phyloP scores from a whole-genome alignment of 2,329 filamentous ascomycete genomes.

The Neopestalotiopsis sp. region DNA sequence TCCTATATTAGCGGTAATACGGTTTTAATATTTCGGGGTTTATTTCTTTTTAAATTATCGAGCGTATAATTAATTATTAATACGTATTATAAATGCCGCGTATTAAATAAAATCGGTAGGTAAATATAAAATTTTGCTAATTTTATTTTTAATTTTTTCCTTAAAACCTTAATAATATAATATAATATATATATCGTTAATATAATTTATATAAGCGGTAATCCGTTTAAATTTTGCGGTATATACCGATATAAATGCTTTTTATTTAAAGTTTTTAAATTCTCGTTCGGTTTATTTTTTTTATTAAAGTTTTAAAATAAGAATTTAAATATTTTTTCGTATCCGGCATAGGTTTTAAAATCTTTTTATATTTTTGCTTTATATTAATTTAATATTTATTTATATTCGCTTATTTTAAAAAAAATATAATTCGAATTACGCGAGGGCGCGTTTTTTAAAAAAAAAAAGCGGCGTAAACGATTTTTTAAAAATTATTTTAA shows the following conservation, averaged over 20 bases:
- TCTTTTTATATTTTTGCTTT: neutral
- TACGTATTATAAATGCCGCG: no score
- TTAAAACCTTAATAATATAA: neutral
- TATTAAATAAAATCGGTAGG: no score
- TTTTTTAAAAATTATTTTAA: no score
- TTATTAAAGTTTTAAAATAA: neutral
- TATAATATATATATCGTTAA: neutral
- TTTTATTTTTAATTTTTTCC: neutral
- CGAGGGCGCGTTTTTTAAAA: no score
- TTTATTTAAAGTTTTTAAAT: slow-evolving; percentile 10
- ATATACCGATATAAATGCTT: neutral
- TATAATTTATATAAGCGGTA: neutral
- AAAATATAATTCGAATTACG: no score
- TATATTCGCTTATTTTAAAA: no score
- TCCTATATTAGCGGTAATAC: neutral
- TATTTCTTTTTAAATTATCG: neutral
- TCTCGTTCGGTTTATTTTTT: neutral
- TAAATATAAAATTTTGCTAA: no score
- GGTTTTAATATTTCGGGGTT: neutral
- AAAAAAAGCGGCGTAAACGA: no score
- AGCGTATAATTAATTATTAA: no score
- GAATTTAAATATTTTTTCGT: neutral
- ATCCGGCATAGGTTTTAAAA: neutral
- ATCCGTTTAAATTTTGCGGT: neutral
- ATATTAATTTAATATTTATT: no score